Percentiles rank a stretch among this genome's conserved stretches.
Evolutionary conservation across 2,329 filamentous ascomycete genomes (phyloP).

Genomic region (Myriosclerotinia curreyana): DNA sequence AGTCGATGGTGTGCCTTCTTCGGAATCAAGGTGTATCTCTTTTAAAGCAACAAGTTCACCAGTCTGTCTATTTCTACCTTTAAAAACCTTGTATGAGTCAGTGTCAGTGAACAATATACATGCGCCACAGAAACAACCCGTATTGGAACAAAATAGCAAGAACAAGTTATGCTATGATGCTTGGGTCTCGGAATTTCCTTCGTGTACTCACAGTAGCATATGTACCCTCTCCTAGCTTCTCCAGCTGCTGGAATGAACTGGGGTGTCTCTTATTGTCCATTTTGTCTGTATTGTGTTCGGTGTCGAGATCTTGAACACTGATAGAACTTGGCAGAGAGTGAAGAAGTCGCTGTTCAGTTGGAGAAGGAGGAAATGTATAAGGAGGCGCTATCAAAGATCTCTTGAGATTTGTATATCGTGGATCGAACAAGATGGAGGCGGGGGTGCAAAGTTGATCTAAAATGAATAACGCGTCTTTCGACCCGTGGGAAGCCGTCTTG

Average conservation of each 20-base stretch:
- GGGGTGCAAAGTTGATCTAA: conserved; percentile 41
- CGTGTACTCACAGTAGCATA: conserved; percentile 77
- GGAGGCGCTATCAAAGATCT: conserved; percentile 34
- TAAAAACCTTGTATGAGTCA: conserved; percentile 72
- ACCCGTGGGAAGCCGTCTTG: conserved; percentile 39
- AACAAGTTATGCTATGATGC: background rate
- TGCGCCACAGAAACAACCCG: background rate
- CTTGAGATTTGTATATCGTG: conserved; percentile 39
- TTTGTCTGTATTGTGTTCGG: conserved; percentile 28
- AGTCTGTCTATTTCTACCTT: conserved; percentile 94
- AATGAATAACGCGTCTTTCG: conserved; percentile 35
- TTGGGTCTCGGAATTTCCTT: background rate
- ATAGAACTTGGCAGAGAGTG: conserved; percentile 38
- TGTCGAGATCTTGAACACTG: conserved; percentile 38
- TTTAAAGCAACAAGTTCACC: conserved; percentile 96
- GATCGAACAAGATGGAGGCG: conserved; percentile 44
- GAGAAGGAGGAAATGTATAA: conserved; percentile 38
- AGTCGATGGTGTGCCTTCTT: conserved; percentile 95
- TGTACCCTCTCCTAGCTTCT: conserved; percentile 97
- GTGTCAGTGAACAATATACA: conserved; percentile 21
- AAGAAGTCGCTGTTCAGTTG: conserved; percentile 28
- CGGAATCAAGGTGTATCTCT: conserved; percentile 97
- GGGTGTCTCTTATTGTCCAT: conserved; percentile 89
- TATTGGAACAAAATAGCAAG: background rate
- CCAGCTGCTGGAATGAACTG: conserved; percentile 92